A percentile compares a stretch with the other conserved stretches of the same genome.
phyloP scores from a whole-genome alignment of 495 filamentous ascomycete genomes.

The Massariosphaeria phaeospora region DNA sequence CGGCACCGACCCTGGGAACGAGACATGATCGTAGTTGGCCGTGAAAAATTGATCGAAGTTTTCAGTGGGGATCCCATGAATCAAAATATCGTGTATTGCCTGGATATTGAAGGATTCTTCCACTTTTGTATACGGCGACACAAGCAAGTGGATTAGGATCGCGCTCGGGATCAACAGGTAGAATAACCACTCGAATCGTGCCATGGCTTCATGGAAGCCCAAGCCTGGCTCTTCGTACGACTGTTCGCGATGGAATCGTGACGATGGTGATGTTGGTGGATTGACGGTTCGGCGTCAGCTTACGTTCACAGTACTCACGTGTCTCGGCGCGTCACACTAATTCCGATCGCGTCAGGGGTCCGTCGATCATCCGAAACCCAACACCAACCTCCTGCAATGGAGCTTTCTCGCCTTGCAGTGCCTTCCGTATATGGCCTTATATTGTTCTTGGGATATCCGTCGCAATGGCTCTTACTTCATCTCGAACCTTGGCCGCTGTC shows the following conservation, averaged over 20 bases:
- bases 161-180: slow-evolving; percentile 23
- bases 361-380: background rate
- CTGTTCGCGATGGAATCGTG: background rate
- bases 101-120: slow-evolving; percentile 99
- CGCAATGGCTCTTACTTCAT: slow-evolving; percentile 75
- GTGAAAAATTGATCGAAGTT: slow-evolving; percentile 49
- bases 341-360: background rate
- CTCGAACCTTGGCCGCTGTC: slow-evolving; percentile 65
- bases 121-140: slow-evolving; percentile 93
- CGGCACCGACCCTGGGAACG: slow-evolving; percentile 86
- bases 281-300: background rate
- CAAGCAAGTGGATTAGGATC: slow-evolving; percentile 68
- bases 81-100: slow-evolving; percentile 83
- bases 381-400: slow-evolving; percentile 13
- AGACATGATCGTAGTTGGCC: slow-evolving; percentile 78
- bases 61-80: slow-evolving; percentile 64
- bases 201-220: slow-evolving; percentile 21
- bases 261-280: background rate
- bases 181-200: slow-evolving; percentile 7
- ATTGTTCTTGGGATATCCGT: slow-evolving; percentile 73
- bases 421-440: slow-evolving; percentile 67
- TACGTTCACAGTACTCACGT: no score
- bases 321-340: background rate
- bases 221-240: no score
- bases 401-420: slow-evolving; percentile 38